These are phyloP conservation scores for Trichoderma citrinoviride DNA, from an alignment of 2,329 filamentous ascomycete species.

Conservation along the genomic window DNA sequence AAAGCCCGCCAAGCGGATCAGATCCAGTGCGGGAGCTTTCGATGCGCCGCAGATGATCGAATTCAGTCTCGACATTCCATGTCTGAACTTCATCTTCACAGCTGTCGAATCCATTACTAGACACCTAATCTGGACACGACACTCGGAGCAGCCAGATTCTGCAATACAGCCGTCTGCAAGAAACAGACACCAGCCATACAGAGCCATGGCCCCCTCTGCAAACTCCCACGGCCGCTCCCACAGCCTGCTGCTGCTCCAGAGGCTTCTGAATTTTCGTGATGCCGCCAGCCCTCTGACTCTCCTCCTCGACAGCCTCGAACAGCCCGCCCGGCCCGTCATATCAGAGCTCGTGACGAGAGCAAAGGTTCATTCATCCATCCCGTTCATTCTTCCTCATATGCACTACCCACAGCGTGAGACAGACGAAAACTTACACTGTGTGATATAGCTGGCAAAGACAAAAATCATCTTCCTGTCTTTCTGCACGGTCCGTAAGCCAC, in stretches of 20 bases:
- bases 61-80: no score
- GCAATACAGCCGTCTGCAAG: not conserved
- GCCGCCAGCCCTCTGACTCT: constrained; percentile 83
- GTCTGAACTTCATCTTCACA: no score
- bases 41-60: no score
- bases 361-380: constrained; percentile 60
- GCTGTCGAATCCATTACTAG: no score
- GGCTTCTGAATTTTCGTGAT: constrained; percentile 74
- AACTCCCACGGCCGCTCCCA: constrained; percentile 74
- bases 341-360: constrained; percentile 73
- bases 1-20: not conserved
- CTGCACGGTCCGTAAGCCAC: constrained; percentile 64
- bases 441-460: constrained; percentile 58
- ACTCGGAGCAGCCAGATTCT: no score
- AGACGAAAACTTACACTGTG: not conserved
- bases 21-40: no score
- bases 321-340: constrained; percentile 68
- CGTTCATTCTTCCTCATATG: not conserved
- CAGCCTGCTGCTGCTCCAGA: constrained; percentile 78
- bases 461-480: constrained; percentile 77
- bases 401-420: not conserved
- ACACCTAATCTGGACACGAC: no score
- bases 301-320: constrained; percentile 80
- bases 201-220: constrained; percentile 53
- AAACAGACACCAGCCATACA: not conserved